These are phyloP conservation scores for Pezicula neosporulosa DNA, from an alignment of 2,329 filamentous ascomycete genomes.

Conservation along the genomic window DNA sequence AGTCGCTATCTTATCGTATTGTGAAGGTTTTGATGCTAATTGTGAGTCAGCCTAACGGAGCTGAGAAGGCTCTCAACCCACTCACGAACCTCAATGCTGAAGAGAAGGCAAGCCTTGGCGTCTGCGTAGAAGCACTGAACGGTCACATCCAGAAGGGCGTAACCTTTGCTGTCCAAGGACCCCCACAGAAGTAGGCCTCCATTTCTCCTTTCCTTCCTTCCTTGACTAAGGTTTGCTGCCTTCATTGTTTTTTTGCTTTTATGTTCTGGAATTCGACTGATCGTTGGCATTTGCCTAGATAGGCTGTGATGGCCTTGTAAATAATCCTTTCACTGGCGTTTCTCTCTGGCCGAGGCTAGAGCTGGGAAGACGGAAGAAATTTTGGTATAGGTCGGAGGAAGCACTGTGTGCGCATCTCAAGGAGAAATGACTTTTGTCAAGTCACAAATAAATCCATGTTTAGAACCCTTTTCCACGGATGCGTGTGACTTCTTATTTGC, in stretches of 20 bases:
- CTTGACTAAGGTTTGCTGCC: neutral
- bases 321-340: conserved; percentile 12
- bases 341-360: conserved; percentile 7
- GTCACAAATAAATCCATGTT: neutral
- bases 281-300: conserved; percentile 32
- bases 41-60: conserved; percentile 66
- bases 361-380: neutral
- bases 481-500: neutral
- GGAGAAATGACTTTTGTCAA: neutral
- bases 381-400: neutral
- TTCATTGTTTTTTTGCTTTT: conserved; percentile 9
- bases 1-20: conserved; percentile 34
- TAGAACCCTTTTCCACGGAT: neutral
- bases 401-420: neutral
- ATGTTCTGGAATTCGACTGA: conserved; percentile 19
- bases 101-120: conserved; percentile 84
- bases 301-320: conserved; percentile 36
- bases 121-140: conserved; percentile 74
- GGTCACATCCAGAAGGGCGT: conserved; percentile 94
- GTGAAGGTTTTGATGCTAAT: conserved; percentile 24
- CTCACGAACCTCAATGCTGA: conserved; percentile 74
- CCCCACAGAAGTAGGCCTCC: conserved; percentile 77
- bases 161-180: conserved; percentile 75
- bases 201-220: conserved; percentile 23
- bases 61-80: conserved; percentile 79